phyloP scores from a whole-genome alignment of 352 stramenopile genomes.

The Peronospora belbahrii region DNA sequence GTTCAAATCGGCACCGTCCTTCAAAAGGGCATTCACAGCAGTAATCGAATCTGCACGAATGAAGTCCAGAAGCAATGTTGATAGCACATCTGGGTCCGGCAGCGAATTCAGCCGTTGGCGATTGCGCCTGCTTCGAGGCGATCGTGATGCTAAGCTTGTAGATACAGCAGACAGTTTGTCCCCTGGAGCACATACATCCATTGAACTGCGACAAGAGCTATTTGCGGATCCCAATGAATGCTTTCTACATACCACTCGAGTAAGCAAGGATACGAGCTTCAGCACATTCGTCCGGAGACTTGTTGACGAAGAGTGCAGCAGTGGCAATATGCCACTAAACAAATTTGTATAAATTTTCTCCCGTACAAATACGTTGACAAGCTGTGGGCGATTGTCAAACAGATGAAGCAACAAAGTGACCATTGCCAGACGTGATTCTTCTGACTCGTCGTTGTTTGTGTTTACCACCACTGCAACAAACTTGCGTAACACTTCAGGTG shows the following conservation, averaged over 20 bases:
- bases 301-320: constrained; percentile 38
- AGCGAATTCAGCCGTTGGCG: constrained; percentile 42
- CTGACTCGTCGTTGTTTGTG: constrained; percentile 39
- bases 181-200: background rate
- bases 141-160: background rate
- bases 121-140: constrained; percentile 10
- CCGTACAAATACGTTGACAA: constrained; percentile 52
- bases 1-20: constrained; percentile 72
- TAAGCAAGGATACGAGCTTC: constrained; percentile 50
- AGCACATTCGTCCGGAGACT: constrained; percentile 33
- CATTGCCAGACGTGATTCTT: constrained; percentile 62
- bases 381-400: constrained; percentile 43
- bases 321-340: constrained; percentile 40
- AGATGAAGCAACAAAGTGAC: constrained; percentile 57
- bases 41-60: constrained; percentile 61
- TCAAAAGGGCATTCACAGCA: constrained; percentile 62
- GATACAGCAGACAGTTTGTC: background rate
- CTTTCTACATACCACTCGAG: constrained; percentile 44
- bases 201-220: constrained; percentile 3
- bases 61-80: constrained; percentile 62
- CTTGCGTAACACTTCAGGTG: constrained; percentile 39
- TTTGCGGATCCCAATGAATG: constrained; percentile 16
- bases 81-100: constrained; percentile 53
- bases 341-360: constrained; percentile 52
- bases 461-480: constrained; percentile 49